These are phyloP conservation scores for Endothia cerciana DNA, from an alignment of 2,329 filamentous ascomycete genomes.

Conservation along the genomic window DNA sequence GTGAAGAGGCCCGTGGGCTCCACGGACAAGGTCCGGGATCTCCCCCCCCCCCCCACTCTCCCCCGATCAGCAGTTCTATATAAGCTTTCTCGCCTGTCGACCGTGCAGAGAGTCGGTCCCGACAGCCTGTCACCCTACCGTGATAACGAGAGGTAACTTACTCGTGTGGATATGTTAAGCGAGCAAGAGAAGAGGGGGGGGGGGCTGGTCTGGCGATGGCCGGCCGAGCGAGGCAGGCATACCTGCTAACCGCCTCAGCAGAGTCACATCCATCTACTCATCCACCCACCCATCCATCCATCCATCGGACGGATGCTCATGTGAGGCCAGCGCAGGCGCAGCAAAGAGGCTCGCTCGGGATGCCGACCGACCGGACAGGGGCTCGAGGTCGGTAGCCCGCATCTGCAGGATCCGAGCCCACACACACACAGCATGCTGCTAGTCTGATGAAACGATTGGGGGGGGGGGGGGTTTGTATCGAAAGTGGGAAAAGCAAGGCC, in stretches of 20 bases:
- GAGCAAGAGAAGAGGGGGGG: neutral
- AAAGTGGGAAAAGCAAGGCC: neutral
- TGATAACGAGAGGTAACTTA: neutral
- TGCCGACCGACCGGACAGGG: no score
- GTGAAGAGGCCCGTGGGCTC: neutral
- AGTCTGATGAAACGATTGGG: neutral
- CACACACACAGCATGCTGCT: neutral
- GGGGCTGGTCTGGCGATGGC: no score
- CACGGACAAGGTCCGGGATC: neutral
- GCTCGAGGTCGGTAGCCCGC: constrained; percentile 5
- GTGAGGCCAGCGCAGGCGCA: neutral
- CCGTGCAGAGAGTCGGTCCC: no score
- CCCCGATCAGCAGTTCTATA: neutral
- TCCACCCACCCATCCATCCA: no score
- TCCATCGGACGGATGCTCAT: no score
- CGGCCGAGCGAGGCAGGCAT: no score
- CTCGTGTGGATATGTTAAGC: neutral
- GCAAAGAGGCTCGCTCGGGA: constrained; percentile 1
- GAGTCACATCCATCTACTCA: no score
- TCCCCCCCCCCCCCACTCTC: neutral
- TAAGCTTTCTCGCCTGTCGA: constrained; percentile 4
- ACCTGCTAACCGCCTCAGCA: no score
- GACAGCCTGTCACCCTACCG: no score
- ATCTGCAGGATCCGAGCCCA: constrained; percentile 4
- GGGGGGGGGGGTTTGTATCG: neutral